These are phyloP conservation scores for Petunia axillaris DNA, from an alignment of 257 asterid genomes.

Conservation along the genomic window DNA sequence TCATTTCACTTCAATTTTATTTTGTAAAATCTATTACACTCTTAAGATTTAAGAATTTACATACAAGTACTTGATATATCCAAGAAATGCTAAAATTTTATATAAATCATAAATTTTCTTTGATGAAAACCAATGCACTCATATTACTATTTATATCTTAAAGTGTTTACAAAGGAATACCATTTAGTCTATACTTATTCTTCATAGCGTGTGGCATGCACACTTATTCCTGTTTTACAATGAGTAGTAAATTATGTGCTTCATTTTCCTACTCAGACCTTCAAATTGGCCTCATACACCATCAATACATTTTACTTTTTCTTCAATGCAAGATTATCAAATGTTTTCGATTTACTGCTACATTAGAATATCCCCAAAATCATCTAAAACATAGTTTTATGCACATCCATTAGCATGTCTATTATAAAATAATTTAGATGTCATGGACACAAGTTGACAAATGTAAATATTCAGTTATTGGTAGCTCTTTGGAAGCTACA, in stretches of 20 bases:
- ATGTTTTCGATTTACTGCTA: not conserved
- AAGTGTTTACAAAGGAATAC: not conserved
- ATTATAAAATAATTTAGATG: not conserved
- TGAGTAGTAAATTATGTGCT: not conserved
- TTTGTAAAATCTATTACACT: not conserved
- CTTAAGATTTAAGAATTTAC: not conserved
- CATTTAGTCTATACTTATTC: not conserved
- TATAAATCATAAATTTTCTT: not conserved
- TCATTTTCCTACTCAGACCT: conserved; percentile 11
- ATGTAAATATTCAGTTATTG: no score
- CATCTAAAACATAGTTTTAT: not conserved
- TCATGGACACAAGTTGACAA: no score
- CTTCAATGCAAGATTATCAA: conserved; percentile 3
- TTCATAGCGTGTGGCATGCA: not conserved
- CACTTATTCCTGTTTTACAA: not conserved
- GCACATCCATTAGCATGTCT: not conserved
- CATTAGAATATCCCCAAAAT: not conserved
- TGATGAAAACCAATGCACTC: conserved; percentile 12
- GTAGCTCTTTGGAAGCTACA: no score
- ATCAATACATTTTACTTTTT: not conserved
- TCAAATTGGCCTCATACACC: conserved; percentile 16
- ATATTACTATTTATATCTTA: not conserved
- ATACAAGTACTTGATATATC: not conserved
- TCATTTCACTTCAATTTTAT: not conserved
- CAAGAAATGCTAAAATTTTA: not conserved